Evolutionary conservation across 208 protist genomes (phyloP), one percentile per base, ranked within the genome.

Genomic region (Crithidia acanthocephali): DNA sequence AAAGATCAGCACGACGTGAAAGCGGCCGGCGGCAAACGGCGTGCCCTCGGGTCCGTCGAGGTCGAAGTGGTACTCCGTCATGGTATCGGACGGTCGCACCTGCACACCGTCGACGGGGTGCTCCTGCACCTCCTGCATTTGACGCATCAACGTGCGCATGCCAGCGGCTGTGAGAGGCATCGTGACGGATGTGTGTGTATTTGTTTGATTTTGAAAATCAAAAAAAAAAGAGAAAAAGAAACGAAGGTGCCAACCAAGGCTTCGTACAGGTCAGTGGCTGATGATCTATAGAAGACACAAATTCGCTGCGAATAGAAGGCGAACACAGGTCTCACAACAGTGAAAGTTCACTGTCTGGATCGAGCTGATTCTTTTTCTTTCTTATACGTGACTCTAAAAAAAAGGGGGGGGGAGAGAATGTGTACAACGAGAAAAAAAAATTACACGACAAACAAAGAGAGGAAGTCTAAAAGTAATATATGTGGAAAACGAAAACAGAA

Each of bases 11-110:
- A 79, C 84, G 25, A 99, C 91, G 42, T 81, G 68, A 74, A 99
- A 99, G 32, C 87, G 55, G 30, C 98, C 98, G 11, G 91, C 96
- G 51, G 95, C 92, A 64, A 97, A 99, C 10, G 98, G 98, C 18
- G 98, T 99, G 10, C 86, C 93, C 42, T 95, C 91, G 3, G 98
- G 98, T 0, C 98, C 98, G 28, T 90, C 68, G 28, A 99, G 88
- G 28, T 95, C 88, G 20, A 98, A 97, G 25, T 87, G 80, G 30
- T 99, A 85, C 58, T 98, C 88, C 16, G 74, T 97, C 9, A 99
- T 76, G 72, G 98, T 82, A 7, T 99, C 96, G 13, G 91, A 90
- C 0, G 87, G 66, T 9, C 86, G 52, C 18, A 99, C 53, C 22
- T 83, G 81, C 55, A 99, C 93, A 52, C 96, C 97, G 42, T 98